Evolutionary conservation across 208 protist genomes (phyloP), one percentile per base, ranked within the genome.

Genomic region (Herpetomonas tarakana): DNA sequence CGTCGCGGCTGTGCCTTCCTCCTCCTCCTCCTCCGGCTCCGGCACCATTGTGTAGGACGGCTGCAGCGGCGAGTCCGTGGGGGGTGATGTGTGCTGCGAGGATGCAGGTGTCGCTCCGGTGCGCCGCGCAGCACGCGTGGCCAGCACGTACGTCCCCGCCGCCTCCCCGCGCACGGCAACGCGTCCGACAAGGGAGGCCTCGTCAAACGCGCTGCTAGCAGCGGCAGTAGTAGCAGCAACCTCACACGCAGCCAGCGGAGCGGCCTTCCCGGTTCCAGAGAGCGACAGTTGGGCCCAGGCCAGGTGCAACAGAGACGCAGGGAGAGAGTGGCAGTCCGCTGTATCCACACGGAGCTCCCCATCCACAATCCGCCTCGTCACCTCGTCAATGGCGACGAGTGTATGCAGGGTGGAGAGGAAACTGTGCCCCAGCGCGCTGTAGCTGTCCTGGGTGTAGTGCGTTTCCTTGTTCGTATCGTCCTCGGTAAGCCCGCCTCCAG

Each of bases 91-190:
- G 49, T 27, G 11, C 38, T 19, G 27, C 12, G 19, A 24, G 11
- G 58, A 18, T 6, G 58, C 12, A 7, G 44, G 44, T 4, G 46
- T 21, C 30, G 49, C 58, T 3, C 58, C 44, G 18, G 57, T 38
- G 12, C 85, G 80, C 4, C 85, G 74, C n/a, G 81, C 78, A 0
- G 52, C 30, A 1, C 85, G 74, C 0, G 78, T 88, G 16, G 85
- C 78, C 25, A 80, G 59, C 2, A 73, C 85, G 53, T 88, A 92
- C 47, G 78, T 74, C 22, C 84, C 84, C 0, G 75, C 84, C 16
- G 76, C 66, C 22, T 4, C 44, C 3, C 3, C 4, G 19, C 16
- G 44, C 16, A 22, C 19, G 16, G 3, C 19, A 22, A 12, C 16
- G 16, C 3, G 44, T 7, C 16, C 9, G 19, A 7, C 4, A 18